Evolutionary conservation across 306 rosid genomes (phyloP).

Genomic region (Crataegus laevigata): DNA sequence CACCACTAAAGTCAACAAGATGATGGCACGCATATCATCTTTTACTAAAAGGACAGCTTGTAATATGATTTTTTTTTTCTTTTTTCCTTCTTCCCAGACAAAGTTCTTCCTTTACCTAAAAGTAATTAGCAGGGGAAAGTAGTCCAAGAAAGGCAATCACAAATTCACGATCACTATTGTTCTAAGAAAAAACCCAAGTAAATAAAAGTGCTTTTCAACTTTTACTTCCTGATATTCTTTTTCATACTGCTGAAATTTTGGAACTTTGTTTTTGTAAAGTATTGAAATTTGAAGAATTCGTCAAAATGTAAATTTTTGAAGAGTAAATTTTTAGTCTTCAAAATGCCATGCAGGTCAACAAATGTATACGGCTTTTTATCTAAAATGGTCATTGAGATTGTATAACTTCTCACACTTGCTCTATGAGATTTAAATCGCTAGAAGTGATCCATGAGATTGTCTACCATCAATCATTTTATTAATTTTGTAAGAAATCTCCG

Average conservation of each 20-base stretch:
- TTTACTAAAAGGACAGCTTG: not conserved
- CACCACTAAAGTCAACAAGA: conserved; percentile 11
- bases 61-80: not conserved
- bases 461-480: too few species aligned
- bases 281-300: too few species aligned
- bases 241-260: not conserved
- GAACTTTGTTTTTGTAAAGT: too few species aligned
- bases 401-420: too few species aligned
- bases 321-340: too few species aligned
- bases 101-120: not conserved
- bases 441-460: rapidly evolving
- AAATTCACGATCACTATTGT: not conserved
- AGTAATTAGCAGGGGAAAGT: not conserved
- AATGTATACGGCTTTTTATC: too few species aligned
- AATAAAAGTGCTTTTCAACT: not conserved
- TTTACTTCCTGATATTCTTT: not conserved
- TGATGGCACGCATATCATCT: not conserved
- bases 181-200: not conserved
- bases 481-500: too few species aligned
- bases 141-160: not conserved
- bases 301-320: too few species aligned
- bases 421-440: too few species aligned
- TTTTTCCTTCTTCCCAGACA: not conserved
- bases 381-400: too few species aligned
- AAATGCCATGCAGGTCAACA: too few species aligned